Evolutionary conservation across 352 stramenopile species (phyloP), one percentile per base, ranked within the genome.

Genomic region (Phytophthora aleatoria): DNA sequence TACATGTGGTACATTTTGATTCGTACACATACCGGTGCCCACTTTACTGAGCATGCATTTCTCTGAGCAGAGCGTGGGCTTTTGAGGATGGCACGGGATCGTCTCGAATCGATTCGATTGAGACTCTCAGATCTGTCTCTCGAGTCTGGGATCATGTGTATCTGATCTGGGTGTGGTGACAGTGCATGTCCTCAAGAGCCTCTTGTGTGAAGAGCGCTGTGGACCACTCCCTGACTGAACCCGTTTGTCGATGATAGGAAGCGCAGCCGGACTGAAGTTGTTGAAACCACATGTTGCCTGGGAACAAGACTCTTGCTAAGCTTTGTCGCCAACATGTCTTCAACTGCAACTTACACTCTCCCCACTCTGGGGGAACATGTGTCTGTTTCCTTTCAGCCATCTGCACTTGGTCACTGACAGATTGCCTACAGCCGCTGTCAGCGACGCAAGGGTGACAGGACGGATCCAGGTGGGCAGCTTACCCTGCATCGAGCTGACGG

Each of bases 171-270:
- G 43, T 30, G 41, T 24, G 1, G n/a, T 50, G 7, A 7, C 26
- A 47, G 35, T 26, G n/a, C 42, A n/a, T 55, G 48, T 9, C 30
- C 2, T 42, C 28, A 30, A 30, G 31, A 44, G 31, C 9, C 20
- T 20, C 20, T 20, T 43, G 30, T 15, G 33, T 13, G 39, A 20
- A 20, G 20, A 20, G 20, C 20, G 20, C 20, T 20, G 20, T 20
- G 20, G 20, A 20, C 20, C 20, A 20, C 20, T 20, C 20, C 20
- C 20, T 20, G 20, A 20, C 20, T 20, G 20, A 20, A 7, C 24
- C 35, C 10, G 20, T 48, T 36, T 57, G 36, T 13, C 15, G 43
- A 48, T 54, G 43, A 54, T 48, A 61, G 43, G 16, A 61, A 61
- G 43, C 30, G 38, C 52, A 33, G 9, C 12, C 35, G 20, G 28